Percentiles rank a stretch among this genome's conserved stretches.
Evolutionary conservation across 129 eudicot species (phyloP).

Genomic region (Flaveria linearis): DNA sequence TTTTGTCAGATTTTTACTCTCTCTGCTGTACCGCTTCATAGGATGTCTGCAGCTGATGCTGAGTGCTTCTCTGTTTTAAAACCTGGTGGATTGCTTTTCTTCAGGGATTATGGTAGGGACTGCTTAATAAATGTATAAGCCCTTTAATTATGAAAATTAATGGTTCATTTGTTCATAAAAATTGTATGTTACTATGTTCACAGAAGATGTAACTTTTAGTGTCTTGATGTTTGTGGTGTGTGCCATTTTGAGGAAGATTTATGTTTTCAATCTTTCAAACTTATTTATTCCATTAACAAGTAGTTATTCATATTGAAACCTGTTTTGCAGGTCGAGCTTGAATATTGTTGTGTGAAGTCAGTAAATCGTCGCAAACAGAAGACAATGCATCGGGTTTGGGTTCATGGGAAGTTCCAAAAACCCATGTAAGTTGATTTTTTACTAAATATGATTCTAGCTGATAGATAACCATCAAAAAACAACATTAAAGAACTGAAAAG

Average conservation of each 20-base stretch:
- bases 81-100: slow-evolving; percentile 87
- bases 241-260: not conserved
- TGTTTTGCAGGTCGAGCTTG: too few relatives aligned
- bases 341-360: too few relatives aligned
- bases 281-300: too few relatives aligned
- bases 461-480: not conserved
- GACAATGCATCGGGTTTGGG: slow-evolving; percentile 85
- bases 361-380: slow-evolving; percentile 76
- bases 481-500: not conserved
- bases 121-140: too few relatives aligned
- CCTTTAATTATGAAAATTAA: too few relatives aligned
- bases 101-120: too few relatives aligned
- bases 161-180: too few relatives aligned
- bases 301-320: too few relatives aligned
- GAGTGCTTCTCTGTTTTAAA: slow-evolving; percentile 79
- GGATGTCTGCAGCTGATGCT: slow-evolving; percentile 66
- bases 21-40: slow-evolving; percentile 77
- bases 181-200: too few relatives aligned
- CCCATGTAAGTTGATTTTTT: slow-evolving; percentile 34
- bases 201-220: not conserved
- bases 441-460: slow-evolving; percentile 9
- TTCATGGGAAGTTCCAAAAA: slow-evolving; percentile 94
- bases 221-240: not conserved
- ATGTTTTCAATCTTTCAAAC: too few relatives aligned
- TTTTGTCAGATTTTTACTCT: slow-evolving; percentile 73